A percentile compares a stretch with the other conserved stretches of the same genome.
Evolutionary conservation across 768 basidiomycete species (phyloP).

Genomic region (Pleurotus ostreatus): DNA sequence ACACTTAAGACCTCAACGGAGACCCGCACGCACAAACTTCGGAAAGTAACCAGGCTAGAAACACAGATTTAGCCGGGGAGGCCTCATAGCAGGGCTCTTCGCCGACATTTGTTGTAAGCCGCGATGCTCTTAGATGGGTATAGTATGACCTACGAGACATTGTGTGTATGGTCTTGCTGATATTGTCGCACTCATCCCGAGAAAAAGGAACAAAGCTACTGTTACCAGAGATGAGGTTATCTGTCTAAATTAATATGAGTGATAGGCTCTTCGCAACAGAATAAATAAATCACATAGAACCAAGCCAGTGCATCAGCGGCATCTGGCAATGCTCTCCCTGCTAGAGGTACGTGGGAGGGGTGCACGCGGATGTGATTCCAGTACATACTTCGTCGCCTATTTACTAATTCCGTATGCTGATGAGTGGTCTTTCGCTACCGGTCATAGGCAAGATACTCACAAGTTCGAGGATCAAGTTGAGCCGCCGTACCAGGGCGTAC

Average conservation of each 20-base stretch:
- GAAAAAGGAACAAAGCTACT: constrained; percentile 48
- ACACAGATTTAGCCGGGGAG: constrained; percentile 37
- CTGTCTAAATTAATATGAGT: constrained; percentile 24
- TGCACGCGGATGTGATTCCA: constrained; percentile 50
- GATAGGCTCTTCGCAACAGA: not conserved
- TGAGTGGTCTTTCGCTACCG: not conserved
- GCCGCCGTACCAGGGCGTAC: constrained; percentile 22
- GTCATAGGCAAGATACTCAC: constrained; percentile 13
- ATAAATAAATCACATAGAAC: constrained; percentile 32
- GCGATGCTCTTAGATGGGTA: not conserved
- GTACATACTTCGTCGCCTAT: constrained; percentile 42
- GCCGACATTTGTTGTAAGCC: not conserved
- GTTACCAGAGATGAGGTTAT: constrained; percentile 43
- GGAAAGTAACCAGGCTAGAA: constrained; percentile 47
- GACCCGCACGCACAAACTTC: constrained; percentile 33
- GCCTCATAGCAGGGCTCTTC: constrained; percentile 26
- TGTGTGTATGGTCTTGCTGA: constrained; percentile 33
- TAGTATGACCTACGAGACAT: constrained; percentile 23
- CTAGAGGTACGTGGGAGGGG: constrained; percentile 39
- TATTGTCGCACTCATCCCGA: constrained; percentile 47
- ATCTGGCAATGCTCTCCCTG: constrained; percentile 36
- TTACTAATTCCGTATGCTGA: constrained; percentile 23
- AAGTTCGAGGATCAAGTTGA: constrained; percentile 20
- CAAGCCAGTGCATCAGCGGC: constrained; percentile 49
- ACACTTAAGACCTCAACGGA: not conserved